phyloP scores from a whole-genome alignment of 768 basidiomycete genomes.

The Polyporus arcularius region DNA sequence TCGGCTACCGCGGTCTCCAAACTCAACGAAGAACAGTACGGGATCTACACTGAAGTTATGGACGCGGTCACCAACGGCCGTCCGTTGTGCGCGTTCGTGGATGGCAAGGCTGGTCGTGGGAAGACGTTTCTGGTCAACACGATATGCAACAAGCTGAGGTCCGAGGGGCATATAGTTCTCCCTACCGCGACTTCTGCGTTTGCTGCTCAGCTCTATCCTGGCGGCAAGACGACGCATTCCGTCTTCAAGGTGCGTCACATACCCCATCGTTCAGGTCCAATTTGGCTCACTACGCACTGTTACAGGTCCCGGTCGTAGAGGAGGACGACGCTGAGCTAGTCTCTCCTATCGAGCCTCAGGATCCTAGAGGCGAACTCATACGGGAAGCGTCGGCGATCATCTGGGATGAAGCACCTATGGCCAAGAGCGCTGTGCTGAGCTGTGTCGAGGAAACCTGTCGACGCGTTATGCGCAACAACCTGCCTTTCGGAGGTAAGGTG shows the following conservation, averaged over 20 bases:
- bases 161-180: conserved; percentile 31
- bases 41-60: conserved; percentile 22
- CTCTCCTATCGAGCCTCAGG: conserved; percentile 32
- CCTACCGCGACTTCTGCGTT: conserved; percentile 41
- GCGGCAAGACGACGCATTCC: conserved; percentile 40
- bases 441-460: conserved; percentile 39
- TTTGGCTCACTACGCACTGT: background rate
- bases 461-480: conserved; percentile 28
- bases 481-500: conserved; percentile 40
- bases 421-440: conserved; percentile 34
- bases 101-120: conserved; percentile 43
- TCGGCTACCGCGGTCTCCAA: conserved; percentile 11
- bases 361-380: conserved; percentile 37
- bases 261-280: background rate
- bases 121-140: conserved; percentile 41
- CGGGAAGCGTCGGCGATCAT: conserved; percentile 31
- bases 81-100: conserved; percentile 33
- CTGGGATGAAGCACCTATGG: conserved; percentile 48
- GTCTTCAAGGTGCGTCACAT: conserved; percentile 36
- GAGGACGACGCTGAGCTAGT: conserved; percentile 32
- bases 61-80: conserved; percentile 12
- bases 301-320: conserved; percentile 37
- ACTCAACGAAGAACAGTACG: conserved; percentile 29
- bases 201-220: conserved; percentile 40
- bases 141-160: conserved; percentile 34